Conservation (phyloP, 371 early-diverging fungal genomes). For the Mucor sp. region DNA sequence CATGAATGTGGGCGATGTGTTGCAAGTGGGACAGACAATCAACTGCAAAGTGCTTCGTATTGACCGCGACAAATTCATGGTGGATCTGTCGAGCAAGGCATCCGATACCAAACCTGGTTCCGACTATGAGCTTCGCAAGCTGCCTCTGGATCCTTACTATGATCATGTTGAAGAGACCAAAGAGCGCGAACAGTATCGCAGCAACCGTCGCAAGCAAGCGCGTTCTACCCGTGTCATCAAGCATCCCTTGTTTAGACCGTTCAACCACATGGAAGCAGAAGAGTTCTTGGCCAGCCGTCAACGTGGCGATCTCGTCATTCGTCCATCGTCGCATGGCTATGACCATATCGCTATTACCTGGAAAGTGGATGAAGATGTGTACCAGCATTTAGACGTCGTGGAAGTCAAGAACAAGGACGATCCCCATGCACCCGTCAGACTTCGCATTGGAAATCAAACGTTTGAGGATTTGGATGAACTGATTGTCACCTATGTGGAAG, state of each 20-base stretch:
- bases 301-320: constrained; percentile 87
- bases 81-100: constrained; percentile 69
- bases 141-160: constrained; percentile 69
- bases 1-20: constrained; percentile 59
- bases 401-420: constrained; percentile 78
- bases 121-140: constrained; percentile 49
- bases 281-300: constrained; percentile 66
- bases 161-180: constrained; percentile 60
- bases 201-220: constrained; percentile 43
- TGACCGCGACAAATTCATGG: constrained; percentile 76
- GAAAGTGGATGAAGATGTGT: constrained; percentile 85
- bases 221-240: constrained; percentile 63
- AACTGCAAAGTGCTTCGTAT: constrained; percentile 79
- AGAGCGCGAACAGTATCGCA: constrained; percentile 59
- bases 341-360: constrained; percentile 92
- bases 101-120: constrained; percentile 54
- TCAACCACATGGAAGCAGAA: constrained; percentile 76
- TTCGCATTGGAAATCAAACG: constrained; percentile 60
- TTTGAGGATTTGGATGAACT: constrained; percentile 93
- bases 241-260: constrained; percentile 86
- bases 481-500: constrained; percentile 86
- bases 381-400: constrained; percentile 90
- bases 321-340: constrained; percentile 88
- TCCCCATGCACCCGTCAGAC: constrained; percentile 50
- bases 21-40: constrained; percentile 69